Conservation (phyloP, 2,329 filamentous ascomycete genomes). For the Penicillium brevicompactum region DNA sequence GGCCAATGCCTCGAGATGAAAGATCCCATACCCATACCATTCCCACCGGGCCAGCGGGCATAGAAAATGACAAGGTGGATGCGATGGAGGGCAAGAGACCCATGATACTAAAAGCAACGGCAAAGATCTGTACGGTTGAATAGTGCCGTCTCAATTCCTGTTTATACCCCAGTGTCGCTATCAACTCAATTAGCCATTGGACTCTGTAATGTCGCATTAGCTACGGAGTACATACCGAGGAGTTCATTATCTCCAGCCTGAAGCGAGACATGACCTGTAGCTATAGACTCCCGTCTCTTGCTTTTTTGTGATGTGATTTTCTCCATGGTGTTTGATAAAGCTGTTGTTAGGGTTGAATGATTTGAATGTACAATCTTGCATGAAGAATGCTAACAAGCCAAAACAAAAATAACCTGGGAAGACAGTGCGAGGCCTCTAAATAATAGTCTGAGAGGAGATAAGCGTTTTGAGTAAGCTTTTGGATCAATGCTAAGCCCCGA, state of each 20-base stretch:
- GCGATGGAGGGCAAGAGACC: slow-evolving; percentile 64
- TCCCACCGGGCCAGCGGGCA: slow-evolving; percentile 62
- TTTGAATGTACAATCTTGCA: no score
- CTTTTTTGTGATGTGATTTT: background rate
- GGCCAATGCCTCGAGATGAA: background rate
- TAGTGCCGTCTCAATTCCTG: slow-evolving; percentile 65
- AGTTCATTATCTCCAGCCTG: slow-evolving; percentile 26
- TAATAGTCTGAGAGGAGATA: no score
- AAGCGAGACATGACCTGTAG: background rate
- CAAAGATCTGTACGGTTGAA: slow-evolving; percentile 63
- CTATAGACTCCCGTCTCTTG: slow-evolving; percentile 3
- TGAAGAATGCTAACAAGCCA: no score
- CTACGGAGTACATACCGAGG: slow-evolving; percentile 9
- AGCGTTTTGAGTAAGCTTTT: no score
- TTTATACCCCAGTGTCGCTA: slow-evolving; percentile 52
- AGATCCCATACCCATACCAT: slow-evolving; percentile 58
- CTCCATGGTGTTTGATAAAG: background rate
- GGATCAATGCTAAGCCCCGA: no score
- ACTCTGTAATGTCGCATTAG: background rate
- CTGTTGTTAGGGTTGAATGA: background rate
- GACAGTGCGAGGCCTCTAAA: no score
- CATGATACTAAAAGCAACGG: slow-evolving; percentile 63
- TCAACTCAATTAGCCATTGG: slow-evolving; percentile 3
- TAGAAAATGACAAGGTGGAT: slow-evolving; percentile 59
- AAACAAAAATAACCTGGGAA: no score